phyloP scores from a whole-genome alignment of 2,329 filamentous ascomycete genomes.

The Colletotrichum sublineola region DNA sequence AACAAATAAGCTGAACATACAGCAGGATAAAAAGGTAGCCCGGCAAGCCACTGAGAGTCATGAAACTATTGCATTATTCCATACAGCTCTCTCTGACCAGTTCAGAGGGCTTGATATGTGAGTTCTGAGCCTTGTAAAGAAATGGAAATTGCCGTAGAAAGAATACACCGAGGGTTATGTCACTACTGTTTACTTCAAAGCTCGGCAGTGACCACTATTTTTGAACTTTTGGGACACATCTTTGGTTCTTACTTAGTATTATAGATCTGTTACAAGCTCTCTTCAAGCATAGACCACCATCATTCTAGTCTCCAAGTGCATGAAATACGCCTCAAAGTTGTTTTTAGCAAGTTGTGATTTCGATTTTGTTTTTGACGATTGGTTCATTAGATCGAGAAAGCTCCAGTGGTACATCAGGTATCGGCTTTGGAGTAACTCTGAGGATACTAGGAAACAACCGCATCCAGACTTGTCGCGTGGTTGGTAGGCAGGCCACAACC shows the following conservation, averaged over 20 bases:
- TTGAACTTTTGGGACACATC: not conserved
- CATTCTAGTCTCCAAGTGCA: not conserved
- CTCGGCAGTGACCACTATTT: not conserved
- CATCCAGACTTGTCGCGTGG: not conserved
- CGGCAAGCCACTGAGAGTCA: too few species aligned
- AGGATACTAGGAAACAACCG: not conserved
- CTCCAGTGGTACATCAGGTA: not conserved
- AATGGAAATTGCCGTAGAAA: not conserved
- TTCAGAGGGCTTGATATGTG: too few species aligned
- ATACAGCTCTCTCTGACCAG: too few species aligned
- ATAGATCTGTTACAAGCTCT: not conserved
- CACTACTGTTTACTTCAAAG: not conserved
- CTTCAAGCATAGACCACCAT: not conserved
- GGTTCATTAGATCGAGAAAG: not conserved
- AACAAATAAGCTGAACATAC: too few species aligned
- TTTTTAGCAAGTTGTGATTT: too few species aligned
- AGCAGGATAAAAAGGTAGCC: too few species aligned
- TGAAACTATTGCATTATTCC: too few species aligned
- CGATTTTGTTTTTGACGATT: not conserved
- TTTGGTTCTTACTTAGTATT: not conserved
- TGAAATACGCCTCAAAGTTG: not conserved
- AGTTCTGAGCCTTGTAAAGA: not conserved
- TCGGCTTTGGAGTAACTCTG: not conserved
- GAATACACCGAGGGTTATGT: too few species aligned
- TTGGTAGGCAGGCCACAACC: conserved; percentile 21